Evolutionary conservation across 305 asterid genomes (phyloP).

Genomic region (Fraxinus floribunda): DNA sequence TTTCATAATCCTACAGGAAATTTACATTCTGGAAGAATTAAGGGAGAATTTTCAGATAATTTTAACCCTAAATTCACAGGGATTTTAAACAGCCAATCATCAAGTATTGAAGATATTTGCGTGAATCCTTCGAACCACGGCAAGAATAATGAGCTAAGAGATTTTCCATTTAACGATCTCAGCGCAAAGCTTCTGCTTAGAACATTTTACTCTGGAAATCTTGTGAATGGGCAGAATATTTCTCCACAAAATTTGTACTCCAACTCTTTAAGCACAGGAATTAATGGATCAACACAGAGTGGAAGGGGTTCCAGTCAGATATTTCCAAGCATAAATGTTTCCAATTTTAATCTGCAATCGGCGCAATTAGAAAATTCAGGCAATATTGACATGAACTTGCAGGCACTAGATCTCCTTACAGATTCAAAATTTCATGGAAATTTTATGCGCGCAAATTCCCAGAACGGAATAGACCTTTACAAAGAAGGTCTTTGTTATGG

Average conservation of each 20-base stretch:
- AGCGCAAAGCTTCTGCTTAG: slow-evolving; percentile 45
- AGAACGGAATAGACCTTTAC: slow-evolving; percentile 28
- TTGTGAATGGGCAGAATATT: slow-evolving; percentile 26
- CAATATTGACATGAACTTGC: slow-evolving; percentile 52
- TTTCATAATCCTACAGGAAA: slow-evolving; percentile 25
- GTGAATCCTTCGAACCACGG: neutral
- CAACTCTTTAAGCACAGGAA: slow-evolving; percentile 9
- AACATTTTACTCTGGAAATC: slow-evolving; percentile 39
- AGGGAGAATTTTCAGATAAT: slow-evolving; percentile 46
- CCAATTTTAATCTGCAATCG: slow-evolving; percentile 34
- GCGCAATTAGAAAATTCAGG: slow-evolving; percentile 27
- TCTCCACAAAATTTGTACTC: slow-evolving; percentile 33
- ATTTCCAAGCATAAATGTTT: slow-evolving; percentile 52
- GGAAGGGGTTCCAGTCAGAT: slow-evolving; percentile 54
- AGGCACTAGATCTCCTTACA: slow-evolving; percentile 64
- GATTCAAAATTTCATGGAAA: slow-evolving; percentile 51
- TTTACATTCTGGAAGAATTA: slow-evolving; percentile 34
- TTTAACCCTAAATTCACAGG: slow-evolving; percentile 44
- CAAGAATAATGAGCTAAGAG: slow-evolving; percentile 12
- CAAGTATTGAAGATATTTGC: slow-evolving; percentile 30
- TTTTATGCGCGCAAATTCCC: slow-evolving; percentile 23
- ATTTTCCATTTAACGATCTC: slow-evolving; percentile 27
- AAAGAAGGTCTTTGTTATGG: slow-evolving; percentile 37
- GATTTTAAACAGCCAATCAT: slow-evolving; percentile 37
- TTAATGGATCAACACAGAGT: neutral